A percentile compares a stretch with the other conserved stretches of the same genome.
Evolutionary conservation across 2,329 filamentous ascomycete species (phyloP).

Genomic region (Trichoderma sp.): DNA sequence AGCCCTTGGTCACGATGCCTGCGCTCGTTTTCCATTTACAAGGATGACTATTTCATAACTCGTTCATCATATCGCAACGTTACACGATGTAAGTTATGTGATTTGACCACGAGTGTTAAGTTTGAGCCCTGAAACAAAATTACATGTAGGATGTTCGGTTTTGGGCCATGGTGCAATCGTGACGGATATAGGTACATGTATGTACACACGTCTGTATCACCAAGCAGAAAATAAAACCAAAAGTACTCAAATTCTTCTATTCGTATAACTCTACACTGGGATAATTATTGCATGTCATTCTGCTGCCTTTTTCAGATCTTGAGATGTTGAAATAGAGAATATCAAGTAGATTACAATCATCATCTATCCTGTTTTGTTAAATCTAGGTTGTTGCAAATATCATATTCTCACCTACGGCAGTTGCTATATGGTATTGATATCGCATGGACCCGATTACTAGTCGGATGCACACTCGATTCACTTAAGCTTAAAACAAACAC

Average conservation of each 20-base stretch:
- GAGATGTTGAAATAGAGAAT: neutral
- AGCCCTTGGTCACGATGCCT: neutral
- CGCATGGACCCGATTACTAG: neutral
- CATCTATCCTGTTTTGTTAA: neutral
- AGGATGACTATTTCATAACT: neutral
- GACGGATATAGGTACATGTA: neutral
- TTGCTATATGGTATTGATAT: neutral
- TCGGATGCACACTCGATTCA: too few relatives aligned
- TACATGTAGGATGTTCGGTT: neutral
- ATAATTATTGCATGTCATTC: neutral
- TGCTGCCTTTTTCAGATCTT: neutral
- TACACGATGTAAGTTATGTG: neutral
- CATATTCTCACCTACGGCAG: neutral
- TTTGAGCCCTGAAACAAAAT: neutral
- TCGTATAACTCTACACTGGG: neutral
- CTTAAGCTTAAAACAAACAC: neutral
- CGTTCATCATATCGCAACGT: neutral
- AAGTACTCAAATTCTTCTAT: neutral
- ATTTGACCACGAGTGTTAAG: neutral
- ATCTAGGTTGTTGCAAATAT: neutral
- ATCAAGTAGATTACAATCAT: neutral
- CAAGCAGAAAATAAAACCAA: neutral
- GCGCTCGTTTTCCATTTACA: neutral
- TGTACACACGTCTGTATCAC: neutral
- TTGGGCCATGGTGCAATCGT: neutral